phyloP scores from a whole-genome alignment of 1,284 basidiomycete species.

The Cryptococcus wingfieldii region DNA sequence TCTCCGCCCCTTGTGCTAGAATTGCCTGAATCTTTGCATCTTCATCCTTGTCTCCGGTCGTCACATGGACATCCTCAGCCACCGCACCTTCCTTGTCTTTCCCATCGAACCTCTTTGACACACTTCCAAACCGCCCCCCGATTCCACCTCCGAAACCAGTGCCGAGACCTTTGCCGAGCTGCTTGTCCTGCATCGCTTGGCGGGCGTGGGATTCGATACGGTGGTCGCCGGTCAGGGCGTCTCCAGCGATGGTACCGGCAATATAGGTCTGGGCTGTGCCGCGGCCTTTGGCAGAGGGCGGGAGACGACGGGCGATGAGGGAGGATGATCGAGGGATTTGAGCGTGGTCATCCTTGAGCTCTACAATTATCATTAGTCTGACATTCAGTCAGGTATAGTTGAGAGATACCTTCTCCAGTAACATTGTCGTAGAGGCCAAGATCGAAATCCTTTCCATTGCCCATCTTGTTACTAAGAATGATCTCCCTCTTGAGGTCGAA shows the following conservation, averaged over 20 bases:
- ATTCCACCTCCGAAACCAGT: slow-evolving; percentile 23
- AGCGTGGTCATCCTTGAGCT: slow-evolving; percentile 85
- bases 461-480: slow-evolving; percentile 89
- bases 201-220: slow-evolving; percentile 45
- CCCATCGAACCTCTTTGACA: slow-evolving; percentile 87
- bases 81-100: slow-evolving; percentile 57
- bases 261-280: slow-evolving; percentile 88
- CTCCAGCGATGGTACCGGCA: slow-evolving; percentile 52
- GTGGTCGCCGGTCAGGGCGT: slow-evolving; percentile 41
- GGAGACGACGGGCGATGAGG: slow-evolving; percentile 85
- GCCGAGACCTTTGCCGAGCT: slow-evolving; percentile 22
- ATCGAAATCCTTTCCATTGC: slow-evolving; percentile 95
- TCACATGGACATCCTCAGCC: slow-evolving; percentile 20
- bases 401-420: slow-evolving; percentile 73
- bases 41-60: slow-evolving; percentile 46
- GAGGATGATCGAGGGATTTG: slow-evolving; percentile 93
- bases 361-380: slow-evolving; percentile 52
- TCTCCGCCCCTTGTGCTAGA: slow-evolving; percentile 42
- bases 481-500: slow-evolving; percentile 99
- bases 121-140: slow-evolving; percentile 42
- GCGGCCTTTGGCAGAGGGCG: slow-evolving; percentile 71
- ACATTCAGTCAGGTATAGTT: not conserved
- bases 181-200: slow-evolving; percentile 43
- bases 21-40: slow-evolving; percentile 47
- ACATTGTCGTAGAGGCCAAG: slow-evolving; percentile 77